A percentile compares a stretch with the other conserved stretches of the same genome.
Conservation (phyloP, 2,329 filamentous ascomycete species). For the Phialemonium atrogriseum region DNA sequence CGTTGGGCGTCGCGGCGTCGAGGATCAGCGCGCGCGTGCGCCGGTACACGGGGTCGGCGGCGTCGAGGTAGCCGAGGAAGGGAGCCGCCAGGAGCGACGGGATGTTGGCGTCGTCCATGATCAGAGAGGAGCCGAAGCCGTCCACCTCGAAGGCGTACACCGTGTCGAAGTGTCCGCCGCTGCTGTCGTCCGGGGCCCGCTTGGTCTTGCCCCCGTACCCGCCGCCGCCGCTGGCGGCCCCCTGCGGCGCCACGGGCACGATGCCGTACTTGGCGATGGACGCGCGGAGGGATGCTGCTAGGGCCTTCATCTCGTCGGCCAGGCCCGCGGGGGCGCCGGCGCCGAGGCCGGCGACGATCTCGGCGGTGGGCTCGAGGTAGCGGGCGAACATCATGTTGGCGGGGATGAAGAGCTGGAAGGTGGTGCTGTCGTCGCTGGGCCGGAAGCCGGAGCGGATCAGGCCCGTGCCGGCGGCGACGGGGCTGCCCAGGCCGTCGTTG, state of each 20-base stretch:
- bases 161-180: conserved; percentile 41
- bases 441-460: conserved; percentile 83
- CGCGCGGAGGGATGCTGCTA: conserved; percentile 41
- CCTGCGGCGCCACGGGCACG: conserved; percentile 26
- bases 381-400: conserved; percentile 78
- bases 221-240: background rate
- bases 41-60: conserved; percentile 56
- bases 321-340: conserved; percentile 32
- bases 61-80: conserved; percentile 50
- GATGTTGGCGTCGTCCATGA: conserved; percentile 64
- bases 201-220: background rate
- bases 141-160: conserved; percentile 69
- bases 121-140: conserved; percentile 51
- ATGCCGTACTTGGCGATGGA: conserved; percentile 33
- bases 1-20: conserved; percentile 30
- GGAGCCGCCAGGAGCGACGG: conserved; percentile 53
- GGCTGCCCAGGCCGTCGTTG: conserved; percentile 71
- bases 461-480: conserved; percentile 69
- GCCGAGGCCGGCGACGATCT: conserved; percentile 35
- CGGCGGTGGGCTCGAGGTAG: conserved; percentile 44
- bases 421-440: conserved; percentile 81
- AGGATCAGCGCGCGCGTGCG: conserved; percentile 69
- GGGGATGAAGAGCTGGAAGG: conserved; percentile 80
- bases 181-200: too few relatives aligned
- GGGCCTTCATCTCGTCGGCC: conserved; percentile 45